Conservation (phyloP, 164 flowering plant genomes). For the Tetrastigma voinierianum region DNA sequence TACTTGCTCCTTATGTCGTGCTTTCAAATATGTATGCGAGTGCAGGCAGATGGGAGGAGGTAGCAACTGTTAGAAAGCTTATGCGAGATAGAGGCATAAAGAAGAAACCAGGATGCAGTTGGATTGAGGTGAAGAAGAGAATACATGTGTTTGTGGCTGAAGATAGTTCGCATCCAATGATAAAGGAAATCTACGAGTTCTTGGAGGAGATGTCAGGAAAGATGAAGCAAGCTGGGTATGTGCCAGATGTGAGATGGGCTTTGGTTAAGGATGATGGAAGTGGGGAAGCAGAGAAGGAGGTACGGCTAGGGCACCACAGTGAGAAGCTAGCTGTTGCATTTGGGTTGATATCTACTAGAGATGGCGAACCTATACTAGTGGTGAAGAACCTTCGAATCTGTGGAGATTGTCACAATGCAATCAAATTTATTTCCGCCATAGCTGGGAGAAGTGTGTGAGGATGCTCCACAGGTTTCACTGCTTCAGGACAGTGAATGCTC, state of each 20-base stretch:
- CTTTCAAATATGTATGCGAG: slow-evolving; percentile 65
- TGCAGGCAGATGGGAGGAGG: slow-evolving; percentile 59
- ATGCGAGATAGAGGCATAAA: slow-evolving; percentile 68
- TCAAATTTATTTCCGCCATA: slow-evolving; percentile 62
- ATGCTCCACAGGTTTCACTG: slow-evolving; percentile 71
- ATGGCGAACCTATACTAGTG: slow-evolving; percentile 59
- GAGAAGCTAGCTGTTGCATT: slow-evolving; percentile 86
- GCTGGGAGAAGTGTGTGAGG: slow-evolving; percentile 67
- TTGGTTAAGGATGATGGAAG: slow-evolving; percentile 49
- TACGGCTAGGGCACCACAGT: slow-evolving; percentile 61
- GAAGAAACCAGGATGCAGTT: slow-evolving; percentile 83
- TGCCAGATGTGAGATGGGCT: slow-evolving; percentile 65
- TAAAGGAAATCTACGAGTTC: slow-evolving; percentile 49
- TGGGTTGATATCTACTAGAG: slow-evolving; percentile 60
- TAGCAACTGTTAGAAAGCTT: slow-evolving; percentile 36
- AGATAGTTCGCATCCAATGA: slow-evolving; percentile 69
- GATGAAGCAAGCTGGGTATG: slow-evolving; percentile 65
- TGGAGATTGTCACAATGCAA: slow-evolving; percentile 82
- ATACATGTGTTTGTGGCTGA: slow-evolving; percentile 76
- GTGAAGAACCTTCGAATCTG: slow-evolving; percentile 77
- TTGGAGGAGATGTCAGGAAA: slow-evolving; percentile 53
- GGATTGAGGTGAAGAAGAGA: slow-evolving; percentile 67
- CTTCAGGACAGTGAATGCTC: slow-evolving; percentile 75
- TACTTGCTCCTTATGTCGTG: slow-evolving; percentile 69
- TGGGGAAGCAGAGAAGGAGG: slow-evolving; percentile 48